phyloP scores from a whole-genome alignment of 805 yeast species.

The Starmera caribaea region DNA sequence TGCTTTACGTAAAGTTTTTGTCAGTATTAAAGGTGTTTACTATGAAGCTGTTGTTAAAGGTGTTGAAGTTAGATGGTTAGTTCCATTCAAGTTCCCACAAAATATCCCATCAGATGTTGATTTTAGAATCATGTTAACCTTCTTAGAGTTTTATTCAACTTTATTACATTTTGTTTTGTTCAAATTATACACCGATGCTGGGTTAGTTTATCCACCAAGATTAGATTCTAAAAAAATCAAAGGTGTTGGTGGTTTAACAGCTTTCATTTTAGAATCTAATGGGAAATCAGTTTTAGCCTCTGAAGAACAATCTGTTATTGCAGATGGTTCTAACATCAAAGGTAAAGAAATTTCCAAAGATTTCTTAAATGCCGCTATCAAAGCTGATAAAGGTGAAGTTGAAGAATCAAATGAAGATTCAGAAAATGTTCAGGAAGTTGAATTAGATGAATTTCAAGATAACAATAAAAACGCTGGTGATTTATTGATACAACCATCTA shows the following conservation, averaged over 20 bases:
- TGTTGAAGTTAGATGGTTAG: constrained; percentile 91
- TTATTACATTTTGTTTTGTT: constrained; percentile 78
- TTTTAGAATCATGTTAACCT: constrained; percentile 93
- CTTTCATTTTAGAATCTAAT: constrained; percentile 62
- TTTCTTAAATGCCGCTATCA: constrained; percentile 46
- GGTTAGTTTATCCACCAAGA: constrained; percentile 85
- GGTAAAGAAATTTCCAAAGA: constrained; percentile 28
- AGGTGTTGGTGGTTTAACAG: constrained; percentile 82
- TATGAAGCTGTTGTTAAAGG: constrained; percentile 87
- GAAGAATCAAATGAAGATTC: constrained; percentile 25
- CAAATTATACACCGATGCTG: constrained; percentile 78
- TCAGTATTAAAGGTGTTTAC: constrained; percentile 94
- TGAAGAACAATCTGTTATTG: constrained; percentile 7
- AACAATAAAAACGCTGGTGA: constrained; percentile 57
- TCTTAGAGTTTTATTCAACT: constrained; percentile 92
- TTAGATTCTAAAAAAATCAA: constrained; percentile 59
- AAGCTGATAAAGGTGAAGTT: constrained; percentile 28
- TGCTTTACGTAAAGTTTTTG: constrained; percentile 79
- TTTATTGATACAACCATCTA: constrained; percentile 60
- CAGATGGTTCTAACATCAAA: constrained; percentile 23
- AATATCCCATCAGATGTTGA: constrained; percentile 91
- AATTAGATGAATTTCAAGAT: constrained; percentile 66
- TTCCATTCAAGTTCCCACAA: constrained; percentile 95
- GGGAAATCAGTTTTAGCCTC: constrained; percentile 13
- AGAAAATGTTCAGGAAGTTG: constrained; percentile 34